These are phyloP conservation scores for Euphrasia arctica DNA, from an alignment of 305 asterid genomes.

Conservation along the genomic window DNA sequence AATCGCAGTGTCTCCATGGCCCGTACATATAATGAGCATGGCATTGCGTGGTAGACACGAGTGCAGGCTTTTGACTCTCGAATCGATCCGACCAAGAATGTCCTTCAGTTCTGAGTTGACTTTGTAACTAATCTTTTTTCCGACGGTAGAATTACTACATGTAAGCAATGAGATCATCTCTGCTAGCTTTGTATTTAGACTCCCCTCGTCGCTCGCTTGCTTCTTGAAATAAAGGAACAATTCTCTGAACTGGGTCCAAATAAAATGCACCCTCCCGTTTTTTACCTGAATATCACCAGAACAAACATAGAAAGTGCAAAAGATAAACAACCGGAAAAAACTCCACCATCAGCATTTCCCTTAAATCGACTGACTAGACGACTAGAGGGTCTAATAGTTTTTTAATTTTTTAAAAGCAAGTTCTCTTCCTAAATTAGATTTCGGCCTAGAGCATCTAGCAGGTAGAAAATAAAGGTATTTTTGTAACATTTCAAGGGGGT, in stretches of 20 bases:
- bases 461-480: too few relatives aligned
- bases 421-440: constrained; percentile 1
- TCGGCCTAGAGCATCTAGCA: too few relatives aligned
- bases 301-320: too few relatives aligned
- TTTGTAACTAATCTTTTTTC: constrained; percentile 42
- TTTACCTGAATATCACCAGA: constrained; percentile 45
- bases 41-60: constrained; percentile 69
- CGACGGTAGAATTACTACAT: constrained; percentile 49
- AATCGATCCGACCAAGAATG: constrained; percentile 61
- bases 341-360: too few relatives aligned
- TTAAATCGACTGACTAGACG: too few relatives aligned
- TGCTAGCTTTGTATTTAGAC: constrained; percentile 62
- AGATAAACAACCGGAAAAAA: too few relatives aligned
- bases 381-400: too few relatives aligned
- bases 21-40: constrained; percentile 84
- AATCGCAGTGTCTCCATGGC: constrained; percentile 89
- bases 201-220: constrained; percentile 62
- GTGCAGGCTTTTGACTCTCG: constrained; percentile 56
- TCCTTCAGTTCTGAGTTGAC: constrained; percentile 65
- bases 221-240: constrained; percentile 58
- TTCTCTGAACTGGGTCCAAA: constrained; percentile 90
- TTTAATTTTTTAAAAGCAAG: too few relatives aligned
- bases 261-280: constrained; percentile 64
- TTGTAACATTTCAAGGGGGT: too few relatives aligned
- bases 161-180: constrained; percentile 92